Base-by-base conservation (phyloP, 257 asterid genomes). In the Solanum raphanifolium region DNA sequence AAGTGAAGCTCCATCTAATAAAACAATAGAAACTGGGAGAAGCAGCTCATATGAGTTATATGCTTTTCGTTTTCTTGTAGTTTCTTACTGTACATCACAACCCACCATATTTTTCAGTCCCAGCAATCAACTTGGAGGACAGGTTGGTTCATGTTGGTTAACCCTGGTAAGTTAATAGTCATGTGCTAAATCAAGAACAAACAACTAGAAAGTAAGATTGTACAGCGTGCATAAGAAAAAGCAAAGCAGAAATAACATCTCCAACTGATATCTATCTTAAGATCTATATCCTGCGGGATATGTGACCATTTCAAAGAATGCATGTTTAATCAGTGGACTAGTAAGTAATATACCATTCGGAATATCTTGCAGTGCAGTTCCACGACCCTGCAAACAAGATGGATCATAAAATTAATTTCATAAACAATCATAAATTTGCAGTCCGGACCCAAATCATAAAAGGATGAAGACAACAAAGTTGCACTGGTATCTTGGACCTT, bases 361-460 rank as follows among this genome's bases (percentile, higher is more conserved):
- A 32, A 97, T 96, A 89, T 96, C 98, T 91, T 96, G 96, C 81
- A 97, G 91, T 12, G 98, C 95, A 91, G 95, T 94, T 92, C 99
- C 99, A 91, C 92, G 95, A 66, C 99, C 99, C 99, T 97, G 95
- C 81, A 92, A 83, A 79, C 69, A 84, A 38, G 65, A 41, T 43
- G 87, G 41, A 60, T 39, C 58, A 79, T 9, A 78, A 86, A 73
- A 20, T 86, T 15, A 69, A 71, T 58, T 87, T 66, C 71, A 25
- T 55, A 75, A 29, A 20, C 31, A 41, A 43, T 58, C 38, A 48
- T 48, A 20, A 65, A 60, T 62, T 38, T 46, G 41, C 65, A 16
- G 41, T 27, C 38, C 13, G 4, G 73, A n/a, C 71, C 58, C 10
- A 65, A 31, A 43, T 79, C 66, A 43, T 43, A 79, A 7, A 41